phyloP scores from a whole-genome alignment of 2,329 filamentous ascomycete genomes.

The Penicillium sp. region DNA sequence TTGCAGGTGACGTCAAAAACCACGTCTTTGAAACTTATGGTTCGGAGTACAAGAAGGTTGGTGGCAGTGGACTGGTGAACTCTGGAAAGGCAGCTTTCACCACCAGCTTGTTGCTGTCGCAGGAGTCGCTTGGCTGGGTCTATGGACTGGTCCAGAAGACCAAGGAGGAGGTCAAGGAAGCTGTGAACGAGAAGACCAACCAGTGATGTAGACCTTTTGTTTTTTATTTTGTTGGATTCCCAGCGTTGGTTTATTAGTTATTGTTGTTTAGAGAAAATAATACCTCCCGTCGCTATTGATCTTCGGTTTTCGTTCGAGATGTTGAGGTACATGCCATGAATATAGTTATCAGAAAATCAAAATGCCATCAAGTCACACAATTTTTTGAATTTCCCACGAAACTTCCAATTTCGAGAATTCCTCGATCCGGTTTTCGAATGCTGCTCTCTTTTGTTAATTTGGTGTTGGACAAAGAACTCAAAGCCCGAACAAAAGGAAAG shows the following conservation, averaged over 20 bases:
- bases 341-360: neutral
- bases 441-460: neutral
- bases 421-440: neutral
- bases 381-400: neutral
- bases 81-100: slow-evolving; percentile 69
- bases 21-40: slow-evolving; percentile 47
- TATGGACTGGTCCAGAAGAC: slow-evolving; percentile 60
- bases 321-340: neutral
- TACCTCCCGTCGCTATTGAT: slow-evolving; percentile 10
- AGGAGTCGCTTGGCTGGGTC: slow-evolving; percentile 64
- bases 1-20: slow-evolving; percentile 58
- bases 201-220: slow-evolving; percentile 14
- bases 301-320: neutral
- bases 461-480: neutral
- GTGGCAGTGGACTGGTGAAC: slow-evolving; percentile 62
- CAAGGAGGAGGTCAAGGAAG: slow-evolving; percentile 62
- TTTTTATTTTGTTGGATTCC: slow-evolving; percentile 2
- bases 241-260: slow-evolving; percentile 3
- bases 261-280: slow-evolving; percentile 26
- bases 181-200: slow-evolving; percentile 51
- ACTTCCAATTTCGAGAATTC: neutral
- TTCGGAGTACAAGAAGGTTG: slow-evolving; percentile 49
- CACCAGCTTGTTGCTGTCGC: slow-evolving; percentile 66
- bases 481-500: neutral
- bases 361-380: neutral